phyloP scores from a whole-genome alignment of 805 yeast genomes.

The Candida andamanensis region DNA sequence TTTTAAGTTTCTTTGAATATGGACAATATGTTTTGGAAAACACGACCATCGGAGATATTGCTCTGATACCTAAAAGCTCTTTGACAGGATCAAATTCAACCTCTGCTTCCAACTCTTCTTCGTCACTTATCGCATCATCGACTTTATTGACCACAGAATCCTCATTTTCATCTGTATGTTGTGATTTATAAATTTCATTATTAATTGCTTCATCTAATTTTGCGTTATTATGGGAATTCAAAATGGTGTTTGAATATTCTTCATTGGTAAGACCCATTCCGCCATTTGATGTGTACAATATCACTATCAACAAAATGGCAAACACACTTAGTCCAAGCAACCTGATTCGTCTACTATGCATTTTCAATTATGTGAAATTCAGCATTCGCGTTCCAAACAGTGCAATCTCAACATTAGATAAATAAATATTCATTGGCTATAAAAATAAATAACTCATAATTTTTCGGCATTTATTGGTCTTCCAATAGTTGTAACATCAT shows the following conservation, averaged over 20 bases:
- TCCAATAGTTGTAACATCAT: slow-evolving; percentile 57
- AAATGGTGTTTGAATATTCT: slow-evolving; percentile 16
- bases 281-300: slow-evolving; percentile 6
- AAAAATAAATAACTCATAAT: slow-evolving; percentile 20
- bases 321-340: slow-evolving; percentile 7
- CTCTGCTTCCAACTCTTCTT: neutral
- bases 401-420: neutral
- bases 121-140: slow-evolving; percentile 2
- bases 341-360: slow-evolving; percentile 9
- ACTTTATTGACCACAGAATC: slow-evolving; percentile 9
- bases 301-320: slow-evolving; percentile 6
- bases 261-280: neutral
- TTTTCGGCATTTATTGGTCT: slow-evolving; percentile 39
- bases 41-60: slow-evolving; percentile 60
- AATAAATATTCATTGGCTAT: neutral
- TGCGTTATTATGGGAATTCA: slow-evolving; percentile 32
- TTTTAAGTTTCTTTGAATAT: slow-evolving; percentile 66
- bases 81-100: slow-evolving; percentile 29
- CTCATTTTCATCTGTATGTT: slow-evolving; percentile 10
- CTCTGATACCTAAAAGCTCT: slow-evolving; percentile 50
- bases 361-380: neutral
- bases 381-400: neutral
- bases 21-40: slow-evolving; percentile 65
- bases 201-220: slow-evolving; percentile 37
- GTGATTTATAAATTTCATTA: slow-evolving; percentile 25